Base-by-base conservation (phyloP, 73 alveolate species). In the Effrenium voratum region DNA sequence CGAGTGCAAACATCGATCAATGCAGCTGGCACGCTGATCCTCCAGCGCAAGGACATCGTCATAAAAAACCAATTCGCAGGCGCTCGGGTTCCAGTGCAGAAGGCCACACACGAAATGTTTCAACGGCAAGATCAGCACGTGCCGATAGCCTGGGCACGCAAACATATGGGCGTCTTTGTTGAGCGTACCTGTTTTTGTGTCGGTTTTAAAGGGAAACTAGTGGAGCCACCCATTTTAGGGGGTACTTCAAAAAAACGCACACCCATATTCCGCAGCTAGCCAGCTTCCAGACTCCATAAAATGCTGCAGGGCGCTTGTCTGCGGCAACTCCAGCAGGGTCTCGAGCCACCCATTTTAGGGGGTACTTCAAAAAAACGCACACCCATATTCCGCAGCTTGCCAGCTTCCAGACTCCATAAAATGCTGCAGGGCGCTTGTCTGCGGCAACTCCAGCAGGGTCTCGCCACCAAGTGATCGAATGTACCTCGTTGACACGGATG, bases 41-140 rank as follows among this genome's bases (percentile, higher is more conserved):
- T 72, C 82, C 82, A 72, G 47, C 0, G 49, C 82, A 22, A 72
- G 47, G 49, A 36, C 38, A 32, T 72, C 82, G 26, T 72, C 49
- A 16, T 32, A 44, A 36, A 36, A 72, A 10, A 72, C 38, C 34
- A 72, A 32, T 44, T 72, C 49, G 82, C 82, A 72, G n/a, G 82
- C 38, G 38, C 38, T 72, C 47, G 82, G 82, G 38, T 47, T 36
- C 5, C n/a, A 36, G 26, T 72, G 82, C n/a, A 72, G n/a, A 22
- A 72, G 82, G 13, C 82, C 82, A 8, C 82, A 72, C 16, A 72
- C 82, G 49, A 72, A 72, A 47, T 72, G 82, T 47, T 72, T 72
- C 82, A 72, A 72, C 19, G 82, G 82, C 26, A 72, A 30, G 15
- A 72, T 34, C 34, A 72, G 46, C 19, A 72, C 49, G 38, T 72